These are phyloP conservation scores for Verbena officinalis DNA, from an alignment of 257 asterid species.

Conservation along the genomic window DNA sequence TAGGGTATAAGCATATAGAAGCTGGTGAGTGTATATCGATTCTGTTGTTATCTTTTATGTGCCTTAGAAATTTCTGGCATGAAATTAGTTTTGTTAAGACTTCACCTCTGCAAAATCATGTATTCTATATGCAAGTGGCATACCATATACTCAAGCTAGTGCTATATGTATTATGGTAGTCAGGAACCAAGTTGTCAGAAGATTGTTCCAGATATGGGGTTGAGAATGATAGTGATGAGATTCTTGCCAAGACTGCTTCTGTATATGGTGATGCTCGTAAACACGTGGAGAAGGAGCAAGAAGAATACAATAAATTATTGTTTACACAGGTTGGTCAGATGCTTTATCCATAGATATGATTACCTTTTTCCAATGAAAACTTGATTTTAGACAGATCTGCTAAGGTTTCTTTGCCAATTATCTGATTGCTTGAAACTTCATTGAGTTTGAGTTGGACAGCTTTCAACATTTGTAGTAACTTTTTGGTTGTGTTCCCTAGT, in stretches of 20 bases:
- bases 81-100: constrained; percentile 15
- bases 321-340: constrained; percentile 73
- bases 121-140: neutral
- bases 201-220: constrained; percentile 85
- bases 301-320: constrained; percentile 72
- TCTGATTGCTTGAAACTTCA: constrained; percentile 24
- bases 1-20: constrained; percentile 95
- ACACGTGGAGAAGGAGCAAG: constrained; percentile 94
- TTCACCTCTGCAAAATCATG: neutral
- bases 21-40: constrained; percentile 63
- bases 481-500: constrained; percentile 4
- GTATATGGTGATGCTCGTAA: constrained; percentile 91
- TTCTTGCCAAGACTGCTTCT: constrained; percentile 86
- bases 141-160: constrained; percentile 26
- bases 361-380: constrained; percentile 1
- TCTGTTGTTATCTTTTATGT: constrained; percentile 15
- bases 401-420: constrained; percentile 1
- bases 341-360: neutral
- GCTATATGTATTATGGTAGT: constrained; percentile 43
- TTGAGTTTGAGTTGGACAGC: neutral
- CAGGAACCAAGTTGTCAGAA: constrained; percentile 95
- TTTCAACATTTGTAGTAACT: neutral
- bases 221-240: constrained; percentile 78
- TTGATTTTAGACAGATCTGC: constrained; percentile 14
- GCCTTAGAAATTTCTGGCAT: neutral